phyloP scores from a whole-genome alignment of 768 basidiomycete species.

The Termitomyces sp. region DNA sequence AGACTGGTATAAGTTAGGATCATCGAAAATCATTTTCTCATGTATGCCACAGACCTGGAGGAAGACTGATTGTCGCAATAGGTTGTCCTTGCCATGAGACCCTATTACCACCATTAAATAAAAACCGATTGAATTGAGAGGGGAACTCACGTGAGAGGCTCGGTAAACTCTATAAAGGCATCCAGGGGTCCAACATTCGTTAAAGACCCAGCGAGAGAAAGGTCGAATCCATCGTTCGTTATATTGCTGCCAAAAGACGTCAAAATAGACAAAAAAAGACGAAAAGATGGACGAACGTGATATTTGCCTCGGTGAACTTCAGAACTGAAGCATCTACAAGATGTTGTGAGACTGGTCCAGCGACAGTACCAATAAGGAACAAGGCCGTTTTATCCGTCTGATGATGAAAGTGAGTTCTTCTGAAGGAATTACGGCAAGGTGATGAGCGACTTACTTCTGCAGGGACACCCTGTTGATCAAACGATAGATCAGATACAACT shows the following conservation, averaged over 20 bases:
- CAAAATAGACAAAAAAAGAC: neutral
- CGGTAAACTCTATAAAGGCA: slow-evolving; percentile 58
- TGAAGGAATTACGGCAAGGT: neutral
- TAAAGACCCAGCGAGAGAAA: slow-evolving; percentile 52
- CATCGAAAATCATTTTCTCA: neutral
- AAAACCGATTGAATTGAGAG: neutral
- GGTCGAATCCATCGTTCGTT: slow-evolving; percentile 55
- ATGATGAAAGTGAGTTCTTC: neutral
- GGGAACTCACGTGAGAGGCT: slow-evolving; percentile 48
- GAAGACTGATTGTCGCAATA: slow-evolving; percentile 61
- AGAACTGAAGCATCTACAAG: slow-evolving; percentile 54
- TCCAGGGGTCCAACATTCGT: slow-evolving; percentile 65
- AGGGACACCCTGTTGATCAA: slow-evolving; percentile 51
- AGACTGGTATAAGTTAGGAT: slow-evolving; percentile 33
- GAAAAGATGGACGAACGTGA: slow-evolving; percentile 35
- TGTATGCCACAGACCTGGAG: slow-evolving; percentile 35
- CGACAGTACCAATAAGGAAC: slow-evolving; percentile 67
- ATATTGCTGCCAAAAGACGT: slow-evolving; percentile 32
- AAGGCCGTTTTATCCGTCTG: slow-evolving; percentile 59
- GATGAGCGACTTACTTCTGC: slow-evolving; percentile 35
- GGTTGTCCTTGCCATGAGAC: slow-evolving; percentile 57
- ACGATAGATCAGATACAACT: slow-evolving; percentile 53
- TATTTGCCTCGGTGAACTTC: slow-evolving; percentile 51
- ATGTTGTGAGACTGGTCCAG: slow-evolving; percentile 58
- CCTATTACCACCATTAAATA: slow-evolving; percentile 21